Evolutionary conservation across 352 stramenopile species (phyloP).

Genomic region (Pythium biforme): DNA sequence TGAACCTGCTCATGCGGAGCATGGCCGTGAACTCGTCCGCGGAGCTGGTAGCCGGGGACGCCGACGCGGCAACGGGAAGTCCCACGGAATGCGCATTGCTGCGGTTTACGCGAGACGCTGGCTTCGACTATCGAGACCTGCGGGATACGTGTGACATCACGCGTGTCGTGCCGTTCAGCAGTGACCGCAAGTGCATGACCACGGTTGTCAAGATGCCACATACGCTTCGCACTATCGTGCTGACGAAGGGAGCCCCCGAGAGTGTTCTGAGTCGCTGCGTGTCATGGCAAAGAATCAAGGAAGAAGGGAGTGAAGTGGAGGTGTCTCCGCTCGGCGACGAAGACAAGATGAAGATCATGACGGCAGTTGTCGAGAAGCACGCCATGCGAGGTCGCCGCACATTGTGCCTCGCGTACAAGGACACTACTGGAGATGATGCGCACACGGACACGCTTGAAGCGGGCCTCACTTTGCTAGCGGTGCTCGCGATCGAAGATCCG

Average conservation of each 20-base stretch:
- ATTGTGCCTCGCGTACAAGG: constrained; percentile 60
- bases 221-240: constrained; percentile 22
- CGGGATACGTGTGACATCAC: constrained; percentile 21
- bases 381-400: constrained; percentile 69
- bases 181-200: constrained; percentile 93
- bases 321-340: background rate
- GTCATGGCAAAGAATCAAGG: constrained; percentile 18
- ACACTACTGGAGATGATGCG: constrained; percentile 25
- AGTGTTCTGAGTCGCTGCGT: constrained; percentile 49
- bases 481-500: constrained; percentile 94
- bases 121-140: constrained; percentile 36
- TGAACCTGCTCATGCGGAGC: constrained; percentile 24
- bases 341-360: constrained; percentile 22
- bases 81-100: constrained; percentile 54
- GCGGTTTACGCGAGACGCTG: constrained; percentile 28
- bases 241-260: constrained; percentile 59
- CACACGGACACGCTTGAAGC: constrained; percentile 32
- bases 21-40: constrained; percentile 88
- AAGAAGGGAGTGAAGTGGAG: background rate
- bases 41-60: constrained; percentile 45
- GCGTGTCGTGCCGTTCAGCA: constrained; percentile 86
- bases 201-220: constrained; percentile 55
- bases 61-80: constrained; percentile 29
- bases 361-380: constrained; percentile 61
- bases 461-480: constrained; percentile 45